Base-by-base conservation (phyloP, 345 rosid genomes). In the Pelargonium nanum region DNA sequence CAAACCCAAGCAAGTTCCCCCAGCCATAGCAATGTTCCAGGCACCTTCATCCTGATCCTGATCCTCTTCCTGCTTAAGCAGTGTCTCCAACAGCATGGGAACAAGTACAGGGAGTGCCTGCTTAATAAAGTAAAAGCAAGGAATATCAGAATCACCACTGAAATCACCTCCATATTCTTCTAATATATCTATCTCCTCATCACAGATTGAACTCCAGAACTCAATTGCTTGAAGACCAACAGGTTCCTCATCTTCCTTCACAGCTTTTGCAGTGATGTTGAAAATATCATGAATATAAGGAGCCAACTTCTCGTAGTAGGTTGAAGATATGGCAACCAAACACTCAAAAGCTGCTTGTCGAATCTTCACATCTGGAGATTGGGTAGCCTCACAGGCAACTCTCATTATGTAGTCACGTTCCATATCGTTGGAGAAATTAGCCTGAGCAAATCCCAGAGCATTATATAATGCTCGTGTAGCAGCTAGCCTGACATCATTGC, bases 1-100 rank as follows among this genome's bases (percentile, higher is more conserved):
- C 80, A 83, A 73, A 53, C 88, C 88, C 9, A 83, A 75, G 74
- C 85, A 81, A 4, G 85, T 81, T 21, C 85, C 85, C 65, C 85
- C 85, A 53, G 85, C 85, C 85, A 81, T 72, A 13, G 75, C 71
- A 57, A 72, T 72, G 56, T 72, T 72, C 75, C 75, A 72, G 19
- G 75, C 72, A 20, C 68, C 71, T 58, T 67, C 75, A 20, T 72
- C 75, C 53, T 72, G 71, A 58, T 72, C 75, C 53, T 72, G 75
- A 58, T 67, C 72, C 44, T 72, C 75, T 59, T 72, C 75, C 67
- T 72, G 75, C 68, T 67, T 72, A 30, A 72, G 71, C 24, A 72
- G 72, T n/a, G 67, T 59, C 53, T 72, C 75, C 71, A 72, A 55
- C 54, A 72, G 30, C 64, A 67, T 62, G 21, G 75, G 75, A 21